Evolutionary conservation across 768 basidiomycete genomes (phyloP).

Genomic region (Leccinum boreale): DNA sequence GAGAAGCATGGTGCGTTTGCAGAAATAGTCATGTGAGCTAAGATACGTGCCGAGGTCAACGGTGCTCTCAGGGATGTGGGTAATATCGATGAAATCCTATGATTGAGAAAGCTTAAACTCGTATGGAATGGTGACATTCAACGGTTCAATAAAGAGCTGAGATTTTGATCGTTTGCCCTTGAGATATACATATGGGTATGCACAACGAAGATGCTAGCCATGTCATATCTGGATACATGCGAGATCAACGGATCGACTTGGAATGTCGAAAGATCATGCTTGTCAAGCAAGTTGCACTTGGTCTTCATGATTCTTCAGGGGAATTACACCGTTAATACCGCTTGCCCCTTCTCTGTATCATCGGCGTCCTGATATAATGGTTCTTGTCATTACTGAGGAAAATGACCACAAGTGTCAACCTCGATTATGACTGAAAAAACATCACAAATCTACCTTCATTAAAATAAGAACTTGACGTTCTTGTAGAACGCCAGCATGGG

Average conservation of each 20-base stretch:
- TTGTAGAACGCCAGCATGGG: conserved; percentile 87
- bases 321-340: not conserved
- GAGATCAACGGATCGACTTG: not conserved
- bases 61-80: not conserved
- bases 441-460: conserved; percentile 15
- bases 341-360: not conserved
- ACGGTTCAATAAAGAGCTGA: not conserved
- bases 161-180: too few species aligned
- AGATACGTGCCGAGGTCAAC: not conserved
- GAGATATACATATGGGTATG: not conserved
- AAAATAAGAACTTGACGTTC: conserved; percentile 93
- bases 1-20: not conserved
- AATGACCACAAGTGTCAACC: not conserved
- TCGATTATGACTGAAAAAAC: not conserved
- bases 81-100: not conserved
- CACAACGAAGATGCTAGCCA: not conserved
- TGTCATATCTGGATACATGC: too few species aligned
- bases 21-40: not conserved
- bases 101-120: not conserved
- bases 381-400: not conserved
- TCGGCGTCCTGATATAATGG: not conserved
- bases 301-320: not conserved
- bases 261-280: not conserved
- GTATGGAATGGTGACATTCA: not conserved
- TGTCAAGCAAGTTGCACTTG: not conserved